Evolutionary conservation across 1,284 basidiomycete species (phyloP).

Genomic region (Crepidotus sp.): DNA sequence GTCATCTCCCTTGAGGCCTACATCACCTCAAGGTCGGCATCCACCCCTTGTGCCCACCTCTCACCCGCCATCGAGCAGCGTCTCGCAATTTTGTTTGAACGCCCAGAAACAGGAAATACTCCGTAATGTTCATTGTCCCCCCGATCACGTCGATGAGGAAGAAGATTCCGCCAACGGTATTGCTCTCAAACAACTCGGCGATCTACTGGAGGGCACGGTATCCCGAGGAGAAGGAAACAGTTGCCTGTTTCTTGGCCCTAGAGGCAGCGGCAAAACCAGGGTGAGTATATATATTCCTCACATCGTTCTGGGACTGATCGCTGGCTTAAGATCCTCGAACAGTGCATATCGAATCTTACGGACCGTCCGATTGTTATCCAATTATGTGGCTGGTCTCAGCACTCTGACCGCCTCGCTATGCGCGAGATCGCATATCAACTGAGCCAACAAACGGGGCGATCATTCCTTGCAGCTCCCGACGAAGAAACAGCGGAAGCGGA

Average conservation of each 20-base stretch:
- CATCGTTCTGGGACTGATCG: conserved; percentile 1
- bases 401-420: conserved; percentile 81
- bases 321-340: conserved; percentile 45
- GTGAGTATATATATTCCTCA: conserved; percentile 43
- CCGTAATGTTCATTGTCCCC: conserved; percentile 33
- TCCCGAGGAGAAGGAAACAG: conserved; percentile 83
- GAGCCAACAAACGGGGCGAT: conserved; percentile 54
- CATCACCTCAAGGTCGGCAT: background rate
- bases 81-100: conserved; percentile 32
- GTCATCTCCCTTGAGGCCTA: background rate
- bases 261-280: conserved; percentile 76
- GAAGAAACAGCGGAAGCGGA: conserved; percentile 25
- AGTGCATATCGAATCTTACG: conserved; percentile 38
- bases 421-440: conserved; percentile 87
- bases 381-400: conserved; percentile 79
- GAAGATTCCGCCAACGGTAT: conserved; percentile 37
- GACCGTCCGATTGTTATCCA: conserved; percentile 63
- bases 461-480: conserved; percentile 36
- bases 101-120: conserved; percentile 56
- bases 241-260: conserved; percentile 75
- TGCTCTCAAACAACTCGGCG: conserved; percentile 46
- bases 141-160: conserved; percentile 21
- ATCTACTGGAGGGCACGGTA: conserved; percentile 65
- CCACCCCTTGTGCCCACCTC: conserved; percentile 4
- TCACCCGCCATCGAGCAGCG: conserved; percentile 17